These are phyloP conservation scores for Zymoseptoria pseudotritici DNA, from an alignment of 2,329 filamentous ascomycete species.

Conservation along the genomic window DNA sequence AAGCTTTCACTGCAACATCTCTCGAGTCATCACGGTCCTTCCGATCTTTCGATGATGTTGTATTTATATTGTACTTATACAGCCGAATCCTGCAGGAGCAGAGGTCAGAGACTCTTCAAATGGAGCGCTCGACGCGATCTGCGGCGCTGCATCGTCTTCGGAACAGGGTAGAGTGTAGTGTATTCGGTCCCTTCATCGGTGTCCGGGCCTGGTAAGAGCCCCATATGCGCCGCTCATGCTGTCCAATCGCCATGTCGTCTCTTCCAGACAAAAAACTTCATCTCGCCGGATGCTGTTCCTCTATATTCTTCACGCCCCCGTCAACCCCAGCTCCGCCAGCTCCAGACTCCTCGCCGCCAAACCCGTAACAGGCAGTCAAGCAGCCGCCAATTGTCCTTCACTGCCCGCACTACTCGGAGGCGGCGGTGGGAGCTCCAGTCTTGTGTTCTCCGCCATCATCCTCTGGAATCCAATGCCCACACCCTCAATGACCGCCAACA, in stretches of 20 bases:
- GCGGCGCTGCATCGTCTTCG: not conserved
- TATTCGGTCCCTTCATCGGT: not conserved
- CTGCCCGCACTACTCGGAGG: slow-evolving; percentile 29
- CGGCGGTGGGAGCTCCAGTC: slow-evolving; percentile 56
- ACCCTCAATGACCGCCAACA: slow-evolving; percentile 93
- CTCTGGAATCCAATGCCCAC: slow-evolving; percentile 93
- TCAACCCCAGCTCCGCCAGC: slow-evolving; percentile 17
- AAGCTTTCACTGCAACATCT: too few species aligned
- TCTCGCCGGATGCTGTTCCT: not conserved
- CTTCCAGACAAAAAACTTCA: not conserved
- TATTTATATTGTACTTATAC: not conserved
- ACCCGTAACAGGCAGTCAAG: slow-evolving; percentile 13
- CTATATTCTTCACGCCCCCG: slow-evolving; percentile 10
- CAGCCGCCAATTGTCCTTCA: slow-evolving; percentile 25
- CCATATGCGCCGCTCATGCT: not conserved
- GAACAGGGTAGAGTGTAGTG: not conserved
- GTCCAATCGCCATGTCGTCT: not conserved
- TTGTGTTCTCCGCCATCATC: slow-evolving; percentile 85
- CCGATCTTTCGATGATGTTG: too few species aligned
- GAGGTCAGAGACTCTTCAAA: not conserved
- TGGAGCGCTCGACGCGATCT: not conserved
- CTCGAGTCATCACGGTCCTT: too few species aligned
- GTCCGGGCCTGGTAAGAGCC: not conserved
- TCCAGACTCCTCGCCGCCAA: slow-evolving; percentile 13
- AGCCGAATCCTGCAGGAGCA: not conserved